Conservation (phyloP, 2,329 filamentous ascomycete genomes). For the Emmonsiellopsis sp. region DNA sequence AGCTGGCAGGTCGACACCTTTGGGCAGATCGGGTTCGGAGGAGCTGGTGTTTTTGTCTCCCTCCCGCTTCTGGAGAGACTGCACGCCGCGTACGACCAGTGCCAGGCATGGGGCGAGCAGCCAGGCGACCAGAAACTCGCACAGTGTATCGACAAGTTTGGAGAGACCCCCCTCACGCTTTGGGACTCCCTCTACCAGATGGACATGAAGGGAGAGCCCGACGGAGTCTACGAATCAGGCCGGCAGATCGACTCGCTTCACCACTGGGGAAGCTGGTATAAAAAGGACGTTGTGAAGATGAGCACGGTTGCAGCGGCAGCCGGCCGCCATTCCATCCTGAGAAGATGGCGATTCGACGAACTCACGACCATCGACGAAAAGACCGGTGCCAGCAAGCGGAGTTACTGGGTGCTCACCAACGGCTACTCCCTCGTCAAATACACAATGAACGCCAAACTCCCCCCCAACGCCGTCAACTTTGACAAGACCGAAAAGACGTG, state of each 20-base stretch:
- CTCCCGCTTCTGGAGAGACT: slow-evolving; percentile 31
- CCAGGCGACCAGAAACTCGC: slow-evolving; percentile 37
- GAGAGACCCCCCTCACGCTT: slow-evolving; percentile 29
- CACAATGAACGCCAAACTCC: slow-evolving; percentile 26
- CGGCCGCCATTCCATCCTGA: slow-evolving; percentile 33
- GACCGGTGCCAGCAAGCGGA: slow-evolving; percentile 27
- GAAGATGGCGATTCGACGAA: slow-evolving; percentile 37
- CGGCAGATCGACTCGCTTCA: slow-evolving; percentile 35
- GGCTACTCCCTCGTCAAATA: slow-evolving; percentile 37
- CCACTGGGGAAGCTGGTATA: slow-evolving; percentile 38
- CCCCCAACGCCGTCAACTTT: slow-evolving; percentile 34
- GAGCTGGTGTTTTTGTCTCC: slow-evolving; percentile 37
- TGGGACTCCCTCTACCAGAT: slow-evolving; percentile 37
- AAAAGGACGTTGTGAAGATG: slow-evolving; percentile 38
- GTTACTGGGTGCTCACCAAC: slow-evolving; percentile 37
- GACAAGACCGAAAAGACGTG: slow-evolving; percentile 37
- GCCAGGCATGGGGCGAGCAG: slow-evolving; percentile 34
- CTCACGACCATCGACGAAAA: slow-evolving; percentile 25
- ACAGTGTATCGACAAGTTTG: slow-evolving; percentile 34
- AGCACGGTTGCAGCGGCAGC: slow-evolving; percentile 31
- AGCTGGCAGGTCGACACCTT: slow-evolving; percentile 37
- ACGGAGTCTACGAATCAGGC: slow-evolving; percentile 36
- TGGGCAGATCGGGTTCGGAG: slow-evolving; percentile 36
- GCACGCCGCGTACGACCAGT: slow-evolving; percentile 31
- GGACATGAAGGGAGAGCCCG: slow-evolving; percentile 34